Conservation (phyloP, 73 alveolate species). For the Tetrahymena borealis region DNA sequence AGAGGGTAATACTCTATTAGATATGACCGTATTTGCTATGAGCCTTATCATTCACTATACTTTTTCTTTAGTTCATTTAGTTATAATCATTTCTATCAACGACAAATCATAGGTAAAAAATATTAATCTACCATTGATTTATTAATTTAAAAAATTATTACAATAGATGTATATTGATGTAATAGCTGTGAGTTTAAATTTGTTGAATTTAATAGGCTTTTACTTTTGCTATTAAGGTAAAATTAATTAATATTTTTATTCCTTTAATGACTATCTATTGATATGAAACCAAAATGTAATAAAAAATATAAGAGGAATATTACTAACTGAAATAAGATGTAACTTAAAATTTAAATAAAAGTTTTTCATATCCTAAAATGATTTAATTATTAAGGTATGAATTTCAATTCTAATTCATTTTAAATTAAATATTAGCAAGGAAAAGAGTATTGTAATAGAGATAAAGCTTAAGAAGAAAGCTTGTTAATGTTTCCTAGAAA, state of each 20-base stretch:
- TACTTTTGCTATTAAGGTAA: not conserved
- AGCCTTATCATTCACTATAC: not conserved
- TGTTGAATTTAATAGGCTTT: not conserved
- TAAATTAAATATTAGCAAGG: too few species aligned
- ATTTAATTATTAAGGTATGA: too few species aligned
- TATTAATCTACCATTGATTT: not conserved
- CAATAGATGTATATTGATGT: not conserved
- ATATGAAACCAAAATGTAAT: not conserved
- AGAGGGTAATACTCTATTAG: not conserved
- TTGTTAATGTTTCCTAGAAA: too few species aligned
- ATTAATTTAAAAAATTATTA: not conserved
- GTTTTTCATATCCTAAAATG: too few species aligned
- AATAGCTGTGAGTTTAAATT: not conserved
- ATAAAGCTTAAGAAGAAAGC: too few species aligned
- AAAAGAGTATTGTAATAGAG: too few species aligned
- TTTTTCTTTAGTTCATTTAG: not conserved
- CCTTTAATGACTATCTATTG: not conserved
- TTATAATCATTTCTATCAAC: not conserved
- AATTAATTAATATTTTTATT: not conserved
- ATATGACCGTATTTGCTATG: not conserved
- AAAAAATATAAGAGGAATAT: too few species aligned
- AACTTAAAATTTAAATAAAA: too few species aligned
- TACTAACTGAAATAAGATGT: too few species aligned
- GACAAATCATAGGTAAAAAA: not conserved
- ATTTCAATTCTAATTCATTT: too few species aligned